Conservation (phyloP, 768 basidiomycete species). For the Stropharia rugosoannulata region DNA sequence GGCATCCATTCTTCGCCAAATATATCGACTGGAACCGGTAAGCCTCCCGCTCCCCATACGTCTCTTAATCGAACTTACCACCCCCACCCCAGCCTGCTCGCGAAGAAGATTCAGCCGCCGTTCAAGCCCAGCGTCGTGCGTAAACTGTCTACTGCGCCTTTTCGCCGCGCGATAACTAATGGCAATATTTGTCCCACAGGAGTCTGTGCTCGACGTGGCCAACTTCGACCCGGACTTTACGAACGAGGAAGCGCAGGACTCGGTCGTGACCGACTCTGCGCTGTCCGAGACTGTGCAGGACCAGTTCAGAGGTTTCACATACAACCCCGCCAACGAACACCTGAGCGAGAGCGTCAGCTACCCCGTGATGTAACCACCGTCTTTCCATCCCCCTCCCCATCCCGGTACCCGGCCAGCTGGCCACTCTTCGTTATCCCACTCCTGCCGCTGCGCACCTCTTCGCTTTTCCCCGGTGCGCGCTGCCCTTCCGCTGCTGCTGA, state of each 20-base stretch:
- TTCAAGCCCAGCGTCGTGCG: constrained; percentile 96
- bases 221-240: constrained; percentile 99
- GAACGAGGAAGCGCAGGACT: constrained; percentile 91
- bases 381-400: too few relatives aligned
- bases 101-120: constrained; percentile 95
- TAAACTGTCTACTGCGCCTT: constrained; percentile 8
- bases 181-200: constrained; percentile 41
- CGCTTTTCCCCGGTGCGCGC: too few relatives aligned
- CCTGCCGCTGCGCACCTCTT: too few relatives aligned
- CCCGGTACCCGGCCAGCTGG: too few relatives aligned
- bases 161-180: background rate
- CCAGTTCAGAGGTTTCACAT: constrained; percentile 90
- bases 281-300: constrained; percentile 96
- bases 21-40: constrained; percentile 90
- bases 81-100: constrained; percentile 53
- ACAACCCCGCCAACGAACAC: constrained; percentile 83
- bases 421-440: too few relatives aligned
- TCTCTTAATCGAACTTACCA: background rate
- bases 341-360: constrained; percentile 84
- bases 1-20: constrained; percentile 92
- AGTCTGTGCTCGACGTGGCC: constrained; percentile 91
- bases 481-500: too few relatives aligned
- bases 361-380: constrained; percentile 44
- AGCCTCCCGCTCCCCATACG: background rate
- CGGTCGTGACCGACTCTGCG: constrained; percentile 90